Evolutionary conservation across 164 flowering plant genomes (phyloP).

Genomic region (Litsea cubeba): DNA sequence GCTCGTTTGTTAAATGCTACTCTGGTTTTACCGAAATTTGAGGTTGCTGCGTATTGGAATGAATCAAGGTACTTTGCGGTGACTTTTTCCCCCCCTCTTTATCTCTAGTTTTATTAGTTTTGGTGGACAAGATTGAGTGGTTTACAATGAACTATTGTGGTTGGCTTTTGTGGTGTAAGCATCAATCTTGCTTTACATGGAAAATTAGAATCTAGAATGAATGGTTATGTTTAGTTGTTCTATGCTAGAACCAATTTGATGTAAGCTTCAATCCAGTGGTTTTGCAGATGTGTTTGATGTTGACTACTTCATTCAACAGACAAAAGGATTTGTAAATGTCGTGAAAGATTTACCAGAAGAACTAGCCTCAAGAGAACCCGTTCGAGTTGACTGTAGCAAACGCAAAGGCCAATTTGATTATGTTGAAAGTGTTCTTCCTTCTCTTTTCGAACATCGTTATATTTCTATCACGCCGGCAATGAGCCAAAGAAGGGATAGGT

Average conservation of each 20-base stretch:
- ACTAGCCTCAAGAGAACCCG: too few relatives aligned
- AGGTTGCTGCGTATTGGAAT: constrained; percentile 98
- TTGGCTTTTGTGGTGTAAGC: not conserved
- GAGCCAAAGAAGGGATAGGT: constrained; percentile 98
- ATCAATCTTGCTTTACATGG: not conserved
- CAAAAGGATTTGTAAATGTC: too few relatives aligned
- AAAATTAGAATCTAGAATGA: not conserved
- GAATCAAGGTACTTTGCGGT: constrained; percentile 66
- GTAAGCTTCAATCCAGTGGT: constrained; percentile 52
- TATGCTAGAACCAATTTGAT: constrained; percentile 2
- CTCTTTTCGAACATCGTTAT: constrained; percentile 61
- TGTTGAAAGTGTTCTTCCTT: constrained; percentile 82
- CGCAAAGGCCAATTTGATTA: constrained; percentile 97
- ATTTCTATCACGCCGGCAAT: constrained; percentile 91
- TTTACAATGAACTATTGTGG: too few relatives aligned
- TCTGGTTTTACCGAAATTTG: constrained; percentile 87
- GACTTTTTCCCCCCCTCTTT: not conserved
- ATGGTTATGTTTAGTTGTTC: not conserved
- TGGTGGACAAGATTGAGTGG: not conserved
- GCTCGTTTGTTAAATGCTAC: constrained; percentile 94
- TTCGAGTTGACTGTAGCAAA: constrained; percentile 91
- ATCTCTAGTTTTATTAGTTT: not conserved
- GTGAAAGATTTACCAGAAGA: too few relatives aligned
- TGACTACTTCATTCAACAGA: too few relatives aligned
- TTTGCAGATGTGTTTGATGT: constrained; percentile 99